Evolutionary conservation across 352 stramenopile genomes (phyloP).

Genomic region (Pythium rishiriense): DNA sequence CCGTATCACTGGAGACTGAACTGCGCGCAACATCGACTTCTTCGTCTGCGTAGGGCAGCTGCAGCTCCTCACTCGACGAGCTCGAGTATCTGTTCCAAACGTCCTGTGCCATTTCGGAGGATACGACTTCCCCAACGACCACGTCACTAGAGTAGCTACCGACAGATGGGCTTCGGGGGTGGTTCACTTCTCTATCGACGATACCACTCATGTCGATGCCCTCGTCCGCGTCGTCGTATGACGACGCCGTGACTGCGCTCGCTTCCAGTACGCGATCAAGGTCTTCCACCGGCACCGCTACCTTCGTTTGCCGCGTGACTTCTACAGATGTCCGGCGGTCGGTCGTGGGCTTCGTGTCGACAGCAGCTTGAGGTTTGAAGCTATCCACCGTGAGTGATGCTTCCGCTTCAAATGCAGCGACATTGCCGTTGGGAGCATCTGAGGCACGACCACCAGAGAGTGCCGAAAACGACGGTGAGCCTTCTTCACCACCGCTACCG

Average conservation of each 20-base stretch:
- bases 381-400: not conserved
- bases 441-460: not conserved
- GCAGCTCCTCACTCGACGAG: constrained; percentile 28
- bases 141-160: constrained; percentile 4
- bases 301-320: constrained; percentile 5
- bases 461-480: not conserved
- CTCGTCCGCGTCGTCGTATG: constrained; percentile 6
- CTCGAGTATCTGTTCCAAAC: constrained; percentile 29
- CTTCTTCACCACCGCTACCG: constrained; percentile 4
- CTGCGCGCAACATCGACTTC: not conserved
- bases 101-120: not conserved
- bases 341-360: not conserved
- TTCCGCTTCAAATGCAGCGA: not conserved
- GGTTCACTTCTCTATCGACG: not conserved
- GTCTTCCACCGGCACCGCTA: constrained; percentile 4
- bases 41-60: constrained; percentile 21
- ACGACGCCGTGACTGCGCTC: not conserved
- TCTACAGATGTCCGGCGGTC: constrained; percentile 19
- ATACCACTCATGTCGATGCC: constrained; percentile 1
- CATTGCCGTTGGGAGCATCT: not conserved
- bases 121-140: constrained; percentile 1
- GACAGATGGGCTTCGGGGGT: not conserved
- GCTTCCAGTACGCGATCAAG: not conserved
- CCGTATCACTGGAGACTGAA: not conserved
- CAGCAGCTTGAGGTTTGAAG: not conserved